Evolutionary conservation across 768 basidiomycete genomes (phyloP).

Genomic region (Lactarius akahatsu): DNA sequence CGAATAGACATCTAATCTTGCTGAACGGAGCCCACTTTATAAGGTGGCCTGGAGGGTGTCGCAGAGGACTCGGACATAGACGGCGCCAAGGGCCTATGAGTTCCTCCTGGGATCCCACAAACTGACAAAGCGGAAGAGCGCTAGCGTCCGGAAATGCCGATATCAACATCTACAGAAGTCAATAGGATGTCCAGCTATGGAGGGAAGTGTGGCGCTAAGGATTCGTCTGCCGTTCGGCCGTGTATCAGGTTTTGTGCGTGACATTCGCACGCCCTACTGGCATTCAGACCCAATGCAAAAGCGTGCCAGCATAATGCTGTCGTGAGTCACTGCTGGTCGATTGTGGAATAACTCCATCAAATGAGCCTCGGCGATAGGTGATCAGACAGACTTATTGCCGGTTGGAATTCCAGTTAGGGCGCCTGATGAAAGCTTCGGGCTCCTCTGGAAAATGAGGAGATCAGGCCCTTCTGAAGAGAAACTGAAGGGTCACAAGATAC

Average conservation of each 20-base stretch:
- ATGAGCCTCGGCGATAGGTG: slow-evolving; percentile 1
- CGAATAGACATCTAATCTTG: slow-evolving; percentile 1
- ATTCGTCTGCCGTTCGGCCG: slow-evolving; percentile 1
- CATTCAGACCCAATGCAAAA: neutral
- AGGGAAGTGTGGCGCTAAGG: slow-evolving; percentile 22
- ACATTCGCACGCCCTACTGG: neutral
- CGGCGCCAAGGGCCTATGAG: neutral
- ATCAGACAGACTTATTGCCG: neutral
- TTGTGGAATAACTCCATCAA: neutral
- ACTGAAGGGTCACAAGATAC: slow-evolving; percentile 8
- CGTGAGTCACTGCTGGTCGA: neutral
- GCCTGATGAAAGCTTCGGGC: neutral
- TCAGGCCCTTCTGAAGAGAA: slow-evolving; percentile 18
- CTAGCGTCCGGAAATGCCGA: slow-evolving; percentile 1
- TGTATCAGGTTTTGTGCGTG: neutral
- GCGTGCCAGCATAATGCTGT: neutral
- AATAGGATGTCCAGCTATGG: slow-evolving; percentile 20
- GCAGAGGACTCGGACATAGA: slow-evolving; percentile 2
- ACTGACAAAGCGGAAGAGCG: slow-evolving; percentile 20
- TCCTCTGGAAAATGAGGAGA: slow-evolving; percentile 17
- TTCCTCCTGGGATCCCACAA: slow-evolving; percentile 1
- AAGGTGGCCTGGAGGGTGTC: slow-evolving; percentile 4
- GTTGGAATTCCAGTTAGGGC: slow-evolving; percentile 2
- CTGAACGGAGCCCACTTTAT: slow-evolving; percentile 18
- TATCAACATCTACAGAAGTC: slow-evolving; percentile 10